Conservation (phyloP, 108 stramenopile species). For the Chaetoceros tenuissimus region DNA sequence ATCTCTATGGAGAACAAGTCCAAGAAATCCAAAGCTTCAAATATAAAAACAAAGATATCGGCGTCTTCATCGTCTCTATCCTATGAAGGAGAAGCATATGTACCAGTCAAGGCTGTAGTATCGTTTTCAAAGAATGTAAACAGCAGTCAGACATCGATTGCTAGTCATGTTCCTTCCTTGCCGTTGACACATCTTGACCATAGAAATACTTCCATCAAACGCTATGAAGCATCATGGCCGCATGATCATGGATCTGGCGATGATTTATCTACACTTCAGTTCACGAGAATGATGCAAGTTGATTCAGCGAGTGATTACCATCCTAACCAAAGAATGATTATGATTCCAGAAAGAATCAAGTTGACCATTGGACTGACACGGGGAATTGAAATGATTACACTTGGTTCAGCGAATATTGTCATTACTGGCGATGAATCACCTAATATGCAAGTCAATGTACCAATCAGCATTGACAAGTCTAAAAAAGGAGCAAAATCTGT, state of each 20-base stretch:
- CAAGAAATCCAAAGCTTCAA: too few relatives aligned
- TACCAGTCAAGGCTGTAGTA: not conserved
- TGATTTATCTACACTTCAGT: not conserved
- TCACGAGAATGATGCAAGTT: not conserved
- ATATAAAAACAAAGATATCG: not conserved
- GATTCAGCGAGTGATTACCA: not conserved
- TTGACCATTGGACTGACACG: slow-evolving; percentile 20
- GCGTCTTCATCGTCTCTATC: not conserved
- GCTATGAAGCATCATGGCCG: not conserved
- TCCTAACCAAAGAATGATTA: not conserved
- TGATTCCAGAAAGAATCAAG: slow-evolving; percentile 24
- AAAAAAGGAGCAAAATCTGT: slow-evolving; percentile 1
- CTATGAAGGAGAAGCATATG: not conserved
- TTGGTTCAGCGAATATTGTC: slow-evolving; percentile 36
- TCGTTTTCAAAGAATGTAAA: not conserved
- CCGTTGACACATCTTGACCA: not conserved
- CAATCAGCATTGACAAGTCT: not conserved
- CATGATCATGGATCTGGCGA: not conserved
- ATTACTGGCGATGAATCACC: slow-evolving; percentile 39
- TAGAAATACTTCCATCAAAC: not conserved
- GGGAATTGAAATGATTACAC: slow-evolving; percentile 36
- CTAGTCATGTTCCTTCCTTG: not conserved
- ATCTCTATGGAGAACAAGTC: too few relatives aligned
- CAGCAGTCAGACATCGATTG: not conserved
- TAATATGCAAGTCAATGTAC: slow-evolving; percentile 8